phyloP scores from a whole-genome alignment of 2,329 filamentous ascomycete genomes.

The Cadophora gregata region DNA sequence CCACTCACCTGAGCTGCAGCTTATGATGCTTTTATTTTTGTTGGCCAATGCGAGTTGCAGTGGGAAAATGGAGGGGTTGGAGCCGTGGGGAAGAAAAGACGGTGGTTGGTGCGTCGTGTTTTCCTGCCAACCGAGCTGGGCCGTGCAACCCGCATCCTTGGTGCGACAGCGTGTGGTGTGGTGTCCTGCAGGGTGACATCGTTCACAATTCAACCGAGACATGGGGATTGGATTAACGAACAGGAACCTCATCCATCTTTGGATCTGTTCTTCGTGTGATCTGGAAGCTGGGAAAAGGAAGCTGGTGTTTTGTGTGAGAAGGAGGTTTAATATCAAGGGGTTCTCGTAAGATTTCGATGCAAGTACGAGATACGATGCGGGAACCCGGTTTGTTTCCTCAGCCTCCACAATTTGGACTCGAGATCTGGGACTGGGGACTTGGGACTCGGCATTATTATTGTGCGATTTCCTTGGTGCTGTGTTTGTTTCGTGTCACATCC shows the following conservation, averaged over 20 bases:
- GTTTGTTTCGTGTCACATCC: too few species aligned
- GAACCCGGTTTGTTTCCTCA: constrained; percentile 1
- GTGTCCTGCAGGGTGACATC: constrained; percentile 10
- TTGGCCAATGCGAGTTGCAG: constrained; percentile 12
- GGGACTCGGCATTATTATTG: not conserved
- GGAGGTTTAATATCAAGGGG: not conserved
- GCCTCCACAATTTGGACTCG: not conserved
- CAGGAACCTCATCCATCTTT: not conserved
- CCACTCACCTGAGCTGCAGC: constrained; percentile 12
- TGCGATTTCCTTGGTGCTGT: not conserved
- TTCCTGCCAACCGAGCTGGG: not conserved
- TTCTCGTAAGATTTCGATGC: not conserved
- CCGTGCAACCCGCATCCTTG: not conserved
- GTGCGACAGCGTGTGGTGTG: not conserved
- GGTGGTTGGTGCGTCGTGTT: constrained; percentile 19
- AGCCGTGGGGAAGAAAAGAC: not conserved
- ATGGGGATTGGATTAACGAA: constrained; percentile 6
- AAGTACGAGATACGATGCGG: not conserved
- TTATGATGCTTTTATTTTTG: constrained; percentile 23
- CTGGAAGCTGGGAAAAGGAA: not conserved
- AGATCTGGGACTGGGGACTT: not conserved
- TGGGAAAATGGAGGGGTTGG: constrained; percentile 17
- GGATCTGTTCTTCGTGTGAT: not conserved
- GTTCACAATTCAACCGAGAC: not conserved
- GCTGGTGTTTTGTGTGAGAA: not conserved